Conservation (phyloP, 495 filamentous ascomycete genomes). For the Aspergillus incahuasiensis region DNA sequence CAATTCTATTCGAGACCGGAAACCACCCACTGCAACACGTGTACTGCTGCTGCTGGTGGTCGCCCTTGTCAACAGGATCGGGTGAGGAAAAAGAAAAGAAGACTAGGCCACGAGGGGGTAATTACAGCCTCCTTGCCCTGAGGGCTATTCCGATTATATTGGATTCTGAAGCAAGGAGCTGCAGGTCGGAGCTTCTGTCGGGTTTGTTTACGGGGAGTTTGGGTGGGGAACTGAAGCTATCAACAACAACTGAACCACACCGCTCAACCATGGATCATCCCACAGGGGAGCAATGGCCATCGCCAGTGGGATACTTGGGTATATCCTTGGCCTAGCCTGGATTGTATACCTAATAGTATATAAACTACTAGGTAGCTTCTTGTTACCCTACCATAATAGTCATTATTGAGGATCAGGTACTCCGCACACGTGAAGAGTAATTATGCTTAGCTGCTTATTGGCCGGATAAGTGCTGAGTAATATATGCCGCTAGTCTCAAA, state of each 20-base stretch:
- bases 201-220: slow-evolving; percentile 1
- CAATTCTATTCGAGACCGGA: slow-evolving; percentile 6
- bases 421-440: too few species aligned
- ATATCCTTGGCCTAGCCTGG: too few species aligned
- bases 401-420: too few species aligned
- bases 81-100: background rate
- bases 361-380: too few species aligned
- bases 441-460: background rate
- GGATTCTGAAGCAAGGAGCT: slow-evolving; percentile 11
- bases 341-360: too few species aligned
- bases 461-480: background rate
- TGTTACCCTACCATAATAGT: too few species aligned
- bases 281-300: background rate
- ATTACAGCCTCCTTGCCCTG: background rate
- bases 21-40: slow-evolving; percentile 10
- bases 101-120: background rate
- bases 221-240: slow-evolving; percentile 11
- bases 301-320: too few species aligned
- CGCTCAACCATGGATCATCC: background rate
- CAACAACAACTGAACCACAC: background rate
- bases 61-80: slow-evolving; percentile 1
- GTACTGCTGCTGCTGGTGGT: slow-evolving; percentile 9
- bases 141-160: background rate
- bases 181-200: background rate
- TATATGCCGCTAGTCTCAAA: background rate